Base-by-base conservation (phyloP, 768 basidiomycete species). In the Suillus luteus region DNA sequence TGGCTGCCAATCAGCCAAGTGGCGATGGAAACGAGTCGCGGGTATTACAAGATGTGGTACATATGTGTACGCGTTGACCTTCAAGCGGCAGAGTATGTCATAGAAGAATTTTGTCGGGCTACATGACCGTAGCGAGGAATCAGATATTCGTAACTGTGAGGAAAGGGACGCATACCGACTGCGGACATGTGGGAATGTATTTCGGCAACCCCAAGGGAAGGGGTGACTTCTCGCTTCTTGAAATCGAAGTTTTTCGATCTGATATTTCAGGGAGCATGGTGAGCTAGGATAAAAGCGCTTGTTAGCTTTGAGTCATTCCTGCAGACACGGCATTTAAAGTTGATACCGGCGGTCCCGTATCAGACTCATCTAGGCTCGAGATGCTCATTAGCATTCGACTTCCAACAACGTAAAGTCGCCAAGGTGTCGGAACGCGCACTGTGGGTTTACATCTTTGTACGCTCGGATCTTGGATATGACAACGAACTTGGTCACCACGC, bases 121-220 rank as follows among this genome's bases (percentile, higher is more conserved):
- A 40, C 22, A 41, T 58, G 17, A 3, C 33, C 48, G 52, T 54
- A 12, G 38, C 38, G 40, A 58, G 17, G 11, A 58, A 58, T 22
- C 24, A 31, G 24, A 27, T 19, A 6, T 58, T 27, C 40, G 57
- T 58, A 58, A 41, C 40, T 58, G 57, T 6, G 1, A 58, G 57
- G 57, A 58, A 58, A 58, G 57, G 40, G 40, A 54, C 33, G 3
- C 19, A n/a, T n/a, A n/a, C 52, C 12, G 7, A 7, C 19, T 54
- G 33, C 52, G 52, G 11, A 35, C 6, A 35, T 33, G 52, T 54
- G 52, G 52, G 31, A 54, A 54, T 54, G 52, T 54, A 54, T 54
- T 7, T 33, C 52, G 52, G 52, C 31, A 54, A 33, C 11, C 11
- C 19, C 33, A 3, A 54, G 52, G 11, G 52, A 19, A n/a, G 33